Evolutionary conservation across 1,284 basidiomycete species (phyloP).

Genomic region (Schizopora paradoxa): DNA sequence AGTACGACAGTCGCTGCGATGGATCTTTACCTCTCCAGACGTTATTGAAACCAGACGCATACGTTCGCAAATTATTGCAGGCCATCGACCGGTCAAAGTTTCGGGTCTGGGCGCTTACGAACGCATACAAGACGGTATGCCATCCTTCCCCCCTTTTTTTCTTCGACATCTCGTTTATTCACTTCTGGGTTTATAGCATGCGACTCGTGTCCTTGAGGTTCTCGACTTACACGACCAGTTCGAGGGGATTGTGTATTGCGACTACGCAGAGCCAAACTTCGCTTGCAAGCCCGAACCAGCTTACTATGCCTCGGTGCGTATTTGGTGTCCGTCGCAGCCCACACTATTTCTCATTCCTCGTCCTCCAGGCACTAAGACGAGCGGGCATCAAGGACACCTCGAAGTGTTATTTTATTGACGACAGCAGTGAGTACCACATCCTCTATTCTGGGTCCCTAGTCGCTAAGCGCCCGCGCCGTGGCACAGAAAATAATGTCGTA

Average conservation of each 20-base stretch:
- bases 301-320: slow-evolving; percentile 40
- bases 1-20: slow-evolving; percentile 84
- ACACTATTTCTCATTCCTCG: neutral
- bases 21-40: slow-evolving; percentile 79
- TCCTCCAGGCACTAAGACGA: slow-evolving; percentile 52
- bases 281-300: slow-evolving; percentile 78
- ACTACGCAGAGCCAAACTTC: slow-evolving; percentile 69
- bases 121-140: slow-evolving; percentile 70
- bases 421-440: slow-evolving; percentile 39
- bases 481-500: slow-evolving; percentile 45
- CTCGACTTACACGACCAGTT: slow-evolving; percentile 70
- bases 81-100: slow-evolving; percentile 76
- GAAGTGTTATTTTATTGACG: slow-evolving; percentile 73
- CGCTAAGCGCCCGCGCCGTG: too few relatives aligned
- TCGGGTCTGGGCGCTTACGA: slow-evolving; percentile 78
- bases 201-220: slow-evolving; percentile 72
- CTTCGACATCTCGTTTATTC: neutral
- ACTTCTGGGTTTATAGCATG: slow-evolving; percentile 75
- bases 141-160: neutral
- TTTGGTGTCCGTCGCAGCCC: too few relatives aligned
- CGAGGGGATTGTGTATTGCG: slow-evolving; percentile 78
- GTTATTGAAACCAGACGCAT: slow-evolving; percentile 65
- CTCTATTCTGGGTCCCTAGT: neutral
- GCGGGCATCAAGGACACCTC: slow-evolving; percentile 57
- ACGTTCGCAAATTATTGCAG: slow-evolving; percentile 61